phyloP scores from a whole-genome alignment of 805 yeast species.

The Candida lessepsii region DNA sequence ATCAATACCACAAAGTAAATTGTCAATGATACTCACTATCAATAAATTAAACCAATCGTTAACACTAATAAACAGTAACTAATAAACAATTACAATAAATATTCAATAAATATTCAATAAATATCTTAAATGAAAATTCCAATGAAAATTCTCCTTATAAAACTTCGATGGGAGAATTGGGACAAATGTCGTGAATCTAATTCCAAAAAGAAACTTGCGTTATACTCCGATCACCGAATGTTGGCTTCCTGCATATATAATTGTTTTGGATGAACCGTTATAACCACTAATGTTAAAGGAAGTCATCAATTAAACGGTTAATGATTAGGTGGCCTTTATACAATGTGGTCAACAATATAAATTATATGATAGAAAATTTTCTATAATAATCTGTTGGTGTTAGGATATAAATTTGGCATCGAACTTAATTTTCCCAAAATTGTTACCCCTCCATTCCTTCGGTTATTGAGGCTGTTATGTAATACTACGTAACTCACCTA shows the following conservation, averaged over 20 bases:
- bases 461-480: constrained; percentile 2
- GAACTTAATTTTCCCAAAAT: neutral
- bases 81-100: neutral
- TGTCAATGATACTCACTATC: too few species aligned
- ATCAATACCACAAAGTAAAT: too few species aligned
- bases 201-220: neutral
- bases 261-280: constrained; percentile 1
- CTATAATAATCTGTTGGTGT: too few species aligned
- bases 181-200: constrained; percentile 7
- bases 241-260: constrained; percentile 3
- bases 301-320: too few species aligned
- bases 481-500: constrained; percentile 4
- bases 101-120: too few species aligned
- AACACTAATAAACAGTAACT: neutral
- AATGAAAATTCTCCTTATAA: constrained; percentile 8
- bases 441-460: constrained; percentile 5
- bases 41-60: neutral
- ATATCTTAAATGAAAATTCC: constrained; percentile 1
- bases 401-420: too few species aligned
- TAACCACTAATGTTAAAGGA: too few species aligned
- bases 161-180: constrained; percentile 7
- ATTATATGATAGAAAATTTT: too few species aligned
- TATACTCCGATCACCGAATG: constrained; percentile 9
- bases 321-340: too few species aligned
- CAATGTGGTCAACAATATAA: too few species aligned